These are phyloP conservation scores for Mycena belliarum DNA, from an alignment of 768 basidiomycete genomes.

Conservation along the genomic window DNA sequence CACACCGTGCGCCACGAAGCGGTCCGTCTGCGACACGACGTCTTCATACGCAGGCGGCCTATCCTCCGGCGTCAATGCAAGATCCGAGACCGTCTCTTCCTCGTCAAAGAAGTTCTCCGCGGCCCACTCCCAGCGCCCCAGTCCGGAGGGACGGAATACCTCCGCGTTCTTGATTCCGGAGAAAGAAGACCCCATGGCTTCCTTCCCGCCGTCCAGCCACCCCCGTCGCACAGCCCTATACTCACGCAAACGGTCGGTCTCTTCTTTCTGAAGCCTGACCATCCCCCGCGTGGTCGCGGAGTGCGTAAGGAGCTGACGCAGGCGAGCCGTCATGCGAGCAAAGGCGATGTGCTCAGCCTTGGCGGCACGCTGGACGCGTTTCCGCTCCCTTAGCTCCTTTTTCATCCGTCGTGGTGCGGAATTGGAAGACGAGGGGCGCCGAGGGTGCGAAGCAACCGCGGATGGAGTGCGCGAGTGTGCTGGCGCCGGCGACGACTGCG, in stretches of 20 bases:
- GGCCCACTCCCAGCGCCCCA: slow-evolving; percentile 11
- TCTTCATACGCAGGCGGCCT: slow-evolving; percentile 18
- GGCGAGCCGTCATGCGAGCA: slow-evolving; percentile 16
- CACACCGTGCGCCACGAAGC: neutral
- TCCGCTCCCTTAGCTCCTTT: slow-evolving; percentile 5
- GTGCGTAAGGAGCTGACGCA: slow-evolving; percentile 10
- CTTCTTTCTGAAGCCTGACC: slow-evolving; percentile 6
- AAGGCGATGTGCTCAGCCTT: slow-evolving; percentile 19
- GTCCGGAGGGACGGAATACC: slow-evolving; percentile 14
- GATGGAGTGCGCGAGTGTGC: neutral
- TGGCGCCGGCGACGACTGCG: neutral
- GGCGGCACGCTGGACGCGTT: slow-evolving; percentile 4
- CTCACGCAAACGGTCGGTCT: slow-evolving; percentile 15
- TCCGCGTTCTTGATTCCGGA: neutral
- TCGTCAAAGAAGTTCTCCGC: neutral
- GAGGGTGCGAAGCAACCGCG: neutral
- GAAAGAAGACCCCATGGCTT: neutral
- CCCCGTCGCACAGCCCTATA: slow-evolving; percentile 12
- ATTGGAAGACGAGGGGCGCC: neutral
- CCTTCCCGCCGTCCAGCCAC: slow-evolving; percentile 9
- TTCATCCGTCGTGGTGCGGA: neutral
- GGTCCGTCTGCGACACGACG: neutral
- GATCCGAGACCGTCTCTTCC: neutral
- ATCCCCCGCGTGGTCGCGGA: slow-evolving; percentile 1
- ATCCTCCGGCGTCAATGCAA: neutral